A percentile compares a stretch with the other conserved stretches of the same genome.
Evolutionary conservation across 306 rosid species (phyloP).

Genomic region (Rosa chinensis): DNA sequence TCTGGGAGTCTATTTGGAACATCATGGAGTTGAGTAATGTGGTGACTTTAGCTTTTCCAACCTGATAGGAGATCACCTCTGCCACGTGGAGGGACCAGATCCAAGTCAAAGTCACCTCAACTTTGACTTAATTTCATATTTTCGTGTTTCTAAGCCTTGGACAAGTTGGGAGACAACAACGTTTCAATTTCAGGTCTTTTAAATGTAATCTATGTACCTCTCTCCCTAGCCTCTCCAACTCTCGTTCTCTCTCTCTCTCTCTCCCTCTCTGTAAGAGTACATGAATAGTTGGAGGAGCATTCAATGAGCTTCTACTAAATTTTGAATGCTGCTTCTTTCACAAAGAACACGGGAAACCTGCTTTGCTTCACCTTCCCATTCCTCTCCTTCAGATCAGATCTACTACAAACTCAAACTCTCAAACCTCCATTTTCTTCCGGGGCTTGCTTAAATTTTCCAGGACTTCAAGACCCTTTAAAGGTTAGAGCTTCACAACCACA

Average conservation of each 20-base stretch:
- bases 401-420: not conserved
- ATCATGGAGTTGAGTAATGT: not conserved
- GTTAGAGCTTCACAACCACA: constrained; percentile 18
- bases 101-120: constrained; percentile 22
- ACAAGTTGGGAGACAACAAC: constrained; percentile 23
- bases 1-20: not conserved
- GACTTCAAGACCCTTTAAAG: constrained; percentile 28
- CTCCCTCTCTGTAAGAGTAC: constrained; percentile 8
- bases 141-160: not conserved
- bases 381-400: constrained; percentile 45
- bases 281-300: constrained; percentile 32
- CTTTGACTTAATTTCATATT: constrained; percentile 16
- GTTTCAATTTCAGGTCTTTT: constrained; percentile 36
- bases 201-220: not conserved
- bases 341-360: constrained; percentile 46
- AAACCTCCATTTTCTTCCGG: constrained; percentile 1
- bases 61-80: not conserved
- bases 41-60: not conserved
- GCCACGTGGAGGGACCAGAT: constrained; percentile 38
- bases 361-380: constrained; percentile 34
- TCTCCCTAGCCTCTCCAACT: not conserved
- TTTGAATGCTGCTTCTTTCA: constrained; percentile 50
- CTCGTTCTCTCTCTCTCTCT: constrained; percentile 11
- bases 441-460: constrained; percentile 14
- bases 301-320: constrained; percentile 39